phyloP scores from a whole-genome alignment of 352 stramenopile species.

The Globisporangium canariense region DNA sequence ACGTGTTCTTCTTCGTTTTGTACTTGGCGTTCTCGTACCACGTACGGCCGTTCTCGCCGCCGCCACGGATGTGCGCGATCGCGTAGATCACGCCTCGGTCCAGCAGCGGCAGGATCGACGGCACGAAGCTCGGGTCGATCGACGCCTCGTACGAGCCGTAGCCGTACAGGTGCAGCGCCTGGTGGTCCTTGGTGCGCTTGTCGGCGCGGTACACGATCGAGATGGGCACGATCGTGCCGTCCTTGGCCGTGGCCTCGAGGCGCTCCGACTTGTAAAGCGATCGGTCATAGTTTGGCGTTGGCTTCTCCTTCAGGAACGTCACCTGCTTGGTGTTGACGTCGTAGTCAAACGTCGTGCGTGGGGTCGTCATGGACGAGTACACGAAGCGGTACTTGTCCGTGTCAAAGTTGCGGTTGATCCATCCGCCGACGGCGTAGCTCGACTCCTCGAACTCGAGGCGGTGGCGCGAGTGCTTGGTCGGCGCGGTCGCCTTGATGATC shows the following conservation, averaged over 20 bases:
- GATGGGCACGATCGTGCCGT: conserved; percentile 86
- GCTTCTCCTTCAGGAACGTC: conserved; percentile 89
- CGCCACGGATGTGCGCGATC: conserved; percentile 96
- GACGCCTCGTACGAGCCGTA: conserved; percentile 96
- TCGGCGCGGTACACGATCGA: conserved; percentile 81
- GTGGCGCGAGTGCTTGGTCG: conserved; percentile 40
- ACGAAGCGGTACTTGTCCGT: conserved; percentile 85
- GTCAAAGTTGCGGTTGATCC: conserved; percentile 87
- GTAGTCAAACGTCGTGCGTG: conserved; percentile 85
- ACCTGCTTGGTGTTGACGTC: conserved; percentile 60
- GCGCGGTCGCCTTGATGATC: conserved; percentile 68
- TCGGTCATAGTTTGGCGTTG: conserved; percentile 92
- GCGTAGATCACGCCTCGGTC: conserved; percentile 96
- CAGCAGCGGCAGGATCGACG: conserved; percentile 90
- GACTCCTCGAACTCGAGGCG: conserved; percentile 88
- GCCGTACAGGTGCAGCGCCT: conserved; percentile 90
- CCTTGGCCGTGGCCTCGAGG: conserved; percentile 77
- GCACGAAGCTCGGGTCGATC: conserved; percentile 91
- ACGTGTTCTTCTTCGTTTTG: conserved; percentile 98
- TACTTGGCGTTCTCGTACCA: conserved; percentile 98
- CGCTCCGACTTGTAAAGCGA: conserved; percentile 90
- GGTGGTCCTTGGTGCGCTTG: conserved; percentile 44
- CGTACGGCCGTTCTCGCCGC: conserved; percentile 95
- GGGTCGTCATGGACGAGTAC: conserved; percentile 94
- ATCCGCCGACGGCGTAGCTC: conserved; percentile 84